Conservation (phyloP, 164 flowering plant genomes). For the Stephania japonica region DNA sequence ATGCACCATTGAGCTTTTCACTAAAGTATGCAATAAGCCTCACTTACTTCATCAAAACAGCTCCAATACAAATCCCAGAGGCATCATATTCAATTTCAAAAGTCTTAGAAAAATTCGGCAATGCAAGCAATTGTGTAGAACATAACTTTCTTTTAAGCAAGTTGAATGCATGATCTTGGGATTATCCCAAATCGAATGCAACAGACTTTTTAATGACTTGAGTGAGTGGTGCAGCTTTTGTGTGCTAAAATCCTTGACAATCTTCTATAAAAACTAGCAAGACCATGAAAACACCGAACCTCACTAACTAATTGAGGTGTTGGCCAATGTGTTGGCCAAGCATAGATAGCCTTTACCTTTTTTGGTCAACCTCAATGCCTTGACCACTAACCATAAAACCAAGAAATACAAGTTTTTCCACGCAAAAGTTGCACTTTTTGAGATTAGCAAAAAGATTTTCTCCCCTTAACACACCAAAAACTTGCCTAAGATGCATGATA, state of each 20-base stretch:
- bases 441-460: not conserved
- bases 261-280: not conserved
- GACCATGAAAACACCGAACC: not conserved
- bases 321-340: too few species aligned
- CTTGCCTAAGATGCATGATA: not conserved
- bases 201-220: not conserved
- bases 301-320: not conserved
- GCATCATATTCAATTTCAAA: not conserved
- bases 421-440: not conserved
- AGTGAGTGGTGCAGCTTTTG: not conserved
- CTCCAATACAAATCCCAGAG: not conserved
- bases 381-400: not conserved
- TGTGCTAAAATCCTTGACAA: not conserved
- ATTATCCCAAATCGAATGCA: not conserved
- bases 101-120: not conserved
- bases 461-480: not conserved
- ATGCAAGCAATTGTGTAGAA: not conserved
- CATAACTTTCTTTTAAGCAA: not conserved
- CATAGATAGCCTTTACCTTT: not conserved
- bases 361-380: not conserved
- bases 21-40: not conserved
- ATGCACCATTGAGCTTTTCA: not conserved
- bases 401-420: not conserved
- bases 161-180: not conserved
- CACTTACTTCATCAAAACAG: not conserved